phyloP scores from a whole-genome alignment of 306 rosid genomes.

The Mucuna pruriens region DNA sequence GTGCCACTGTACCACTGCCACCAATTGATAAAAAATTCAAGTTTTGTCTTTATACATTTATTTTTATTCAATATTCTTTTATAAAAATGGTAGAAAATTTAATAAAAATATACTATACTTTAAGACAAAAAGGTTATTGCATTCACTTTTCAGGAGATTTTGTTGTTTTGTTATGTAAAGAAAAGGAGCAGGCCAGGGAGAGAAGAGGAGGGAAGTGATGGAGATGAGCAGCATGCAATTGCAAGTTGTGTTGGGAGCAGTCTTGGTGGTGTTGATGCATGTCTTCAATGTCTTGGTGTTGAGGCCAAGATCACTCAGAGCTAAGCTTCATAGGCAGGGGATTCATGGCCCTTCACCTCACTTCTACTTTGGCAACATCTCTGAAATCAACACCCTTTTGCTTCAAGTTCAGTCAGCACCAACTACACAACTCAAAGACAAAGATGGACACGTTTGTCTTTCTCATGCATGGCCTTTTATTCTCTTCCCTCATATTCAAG shows the following conservation, averaged over 20 bases:
- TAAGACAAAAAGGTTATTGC: no score
- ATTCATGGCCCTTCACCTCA: constrained; percentile 71
- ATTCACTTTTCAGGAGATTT: neutral
- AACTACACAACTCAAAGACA: neutral
- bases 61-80: no score
- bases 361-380: constrained; percentile 60
- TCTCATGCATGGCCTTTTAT: constrained; percentile 58
- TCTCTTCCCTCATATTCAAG: constrained; percentile 52
- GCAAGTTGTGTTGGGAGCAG: constrained; percentile 43
- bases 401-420: constrained; percentile 24
- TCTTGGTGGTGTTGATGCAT: constrained; percentile 27
- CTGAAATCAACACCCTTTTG: constrained; percentile 54
- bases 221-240: constrained; percentile 17
- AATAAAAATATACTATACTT: no score
- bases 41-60: no score
- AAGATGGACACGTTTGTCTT: neutral
- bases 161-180: no score
- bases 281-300: constrained; percentile 33
- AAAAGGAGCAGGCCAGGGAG: no score
- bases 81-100: no score
- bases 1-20: no score
- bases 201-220: neutral
- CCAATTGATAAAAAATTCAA: no score
- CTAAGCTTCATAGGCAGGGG: constrained; percentile 68
- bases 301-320: constrained; percentile 56